These are phyloP conservation scores for Pleoardoris graminearum DNA, from an alignment of 2,329 filamentous ascomycete species.

Conservation along the genomic window DNA sequence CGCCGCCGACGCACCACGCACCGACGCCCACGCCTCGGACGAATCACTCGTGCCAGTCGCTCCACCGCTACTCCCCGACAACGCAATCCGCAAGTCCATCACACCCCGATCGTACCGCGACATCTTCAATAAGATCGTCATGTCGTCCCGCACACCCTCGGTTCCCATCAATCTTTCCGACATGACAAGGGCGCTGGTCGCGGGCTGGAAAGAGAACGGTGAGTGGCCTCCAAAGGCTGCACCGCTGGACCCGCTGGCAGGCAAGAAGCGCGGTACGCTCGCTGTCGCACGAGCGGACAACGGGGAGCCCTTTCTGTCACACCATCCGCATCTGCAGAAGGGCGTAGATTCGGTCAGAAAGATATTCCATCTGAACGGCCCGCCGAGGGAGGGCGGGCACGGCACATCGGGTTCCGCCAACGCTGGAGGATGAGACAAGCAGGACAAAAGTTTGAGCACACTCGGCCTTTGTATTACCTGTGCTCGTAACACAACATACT, in stretches of 20 bases:
- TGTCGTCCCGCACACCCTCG: conserved; percentile 77
- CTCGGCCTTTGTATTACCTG: too few species aligned
- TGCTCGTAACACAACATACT: too few species aligned
- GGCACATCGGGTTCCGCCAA: neutral
- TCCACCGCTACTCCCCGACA: conserved; percentile 70
- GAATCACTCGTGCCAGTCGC: conserved; percentile 70
- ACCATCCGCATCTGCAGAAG: conserved; percentile 48
- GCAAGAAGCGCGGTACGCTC: conserved; percentile 38
- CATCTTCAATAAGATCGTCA: conserved; percentile 87
- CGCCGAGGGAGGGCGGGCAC: conserved; percentile 12
- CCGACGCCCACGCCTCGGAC: neutral
- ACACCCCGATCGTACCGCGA: conserved; percentile 72
- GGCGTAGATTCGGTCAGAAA: conserved; percentile 51
- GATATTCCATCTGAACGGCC: conserved; percentile 47
- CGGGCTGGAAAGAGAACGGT: conserved; percentile 89
- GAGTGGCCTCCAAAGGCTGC: conserved; percentile 80
- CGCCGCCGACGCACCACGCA: neutral
- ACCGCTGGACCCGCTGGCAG: conserved; percentile 52
- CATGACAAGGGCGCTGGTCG: conserved; percentile 77
- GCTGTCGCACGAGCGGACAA: conserved; percentile 19
- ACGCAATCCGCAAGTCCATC: conserved; percentile 78
- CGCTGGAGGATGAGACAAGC: neutral
- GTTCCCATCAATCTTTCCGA: conserved; percentile 87
- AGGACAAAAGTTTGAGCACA: too few species aligned
- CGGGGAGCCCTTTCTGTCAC: conserved; percentile 34